Evolutionary conservation across 2,329 filamentous ascomycete species (phyloP).

Genomic region (Zasmidium citrigriseum): DNA sequence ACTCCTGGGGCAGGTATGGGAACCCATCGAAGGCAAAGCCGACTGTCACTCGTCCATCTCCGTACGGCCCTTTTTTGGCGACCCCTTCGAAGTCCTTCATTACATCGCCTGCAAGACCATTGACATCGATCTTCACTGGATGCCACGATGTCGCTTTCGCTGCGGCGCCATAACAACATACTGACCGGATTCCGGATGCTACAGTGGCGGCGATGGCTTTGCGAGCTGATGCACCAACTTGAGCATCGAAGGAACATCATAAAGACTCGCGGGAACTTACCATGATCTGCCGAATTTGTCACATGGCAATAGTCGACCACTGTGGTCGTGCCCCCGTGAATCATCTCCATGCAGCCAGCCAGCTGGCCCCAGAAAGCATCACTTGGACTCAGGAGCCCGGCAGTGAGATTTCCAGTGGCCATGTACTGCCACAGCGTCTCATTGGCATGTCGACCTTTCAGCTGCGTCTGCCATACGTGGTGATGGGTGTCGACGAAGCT

Average conservation of each 20-base stretch:
- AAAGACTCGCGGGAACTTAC: neutral
- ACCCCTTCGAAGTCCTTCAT: constrained; percentile 41
- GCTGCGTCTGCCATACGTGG: constrained; percentile 49
- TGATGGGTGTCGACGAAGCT: constrained; percentile 48
- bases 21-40: constrained; percentile 49
- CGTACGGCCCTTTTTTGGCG: constrained; percentile 33
- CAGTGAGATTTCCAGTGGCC: neutral
- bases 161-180: neutral
- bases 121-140: neutral
- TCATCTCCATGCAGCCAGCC: neutral
- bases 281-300: neutral
- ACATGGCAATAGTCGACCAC: neutral
- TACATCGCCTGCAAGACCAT: constrained; percentile 37
- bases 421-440: constrained; percentile 46
- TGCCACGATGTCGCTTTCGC: neutral
- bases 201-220: neutral
- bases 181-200: neutral
- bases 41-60: constrained; percentile 39
- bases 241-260: neutral
- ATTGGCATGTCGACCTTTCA: constrained; percentile 42
- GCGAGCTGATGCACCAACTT: neutral
- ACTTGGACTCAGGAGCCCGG: neutral
- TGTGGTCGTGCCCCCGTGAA: neutral
- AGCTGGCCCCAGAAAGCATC: neutral
- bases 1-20: constrained; percentile 39